Conservation (phyloP, 805 yeast species). For the Cyberlindnera suaveolens region DNA sequence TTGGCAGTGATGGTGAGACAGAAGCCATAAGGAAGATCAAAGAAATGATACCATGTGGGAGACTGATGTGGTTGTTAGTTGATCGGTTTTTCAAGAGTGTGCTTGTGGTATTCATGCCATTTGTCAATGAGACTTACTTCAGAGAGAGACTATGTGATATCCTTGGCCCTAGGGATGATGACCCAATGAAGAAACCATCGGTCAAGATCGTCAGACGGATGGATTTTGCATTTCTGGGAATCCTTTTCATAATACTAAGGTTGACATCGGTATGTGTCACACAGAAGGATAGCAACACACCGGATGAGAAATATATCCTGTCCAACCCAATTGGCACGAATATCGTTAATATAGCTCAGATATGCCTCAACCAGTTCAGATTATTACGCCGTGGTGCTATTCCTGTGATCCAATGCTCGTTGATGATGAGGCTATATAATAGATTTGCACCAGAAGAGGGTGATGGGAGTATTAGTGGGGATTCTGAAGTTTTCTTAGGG, state of each 20-base stretch:
- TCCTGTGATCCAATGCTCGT: conserved; percentile 47
- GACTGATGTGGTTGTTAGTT: conserved; percentile 18
- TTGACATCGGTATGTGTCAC: conserved; percentile 17
- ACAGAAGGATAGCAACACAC: conserved; percentile 14
- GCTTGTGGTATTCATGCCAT: conserved; percentile 19
- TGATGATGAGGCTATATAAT: conserved; percentile 45
- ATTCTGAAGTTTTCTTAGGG: conserved; percentile 42
- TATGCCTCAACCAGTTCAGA: conserved; percentile 51
- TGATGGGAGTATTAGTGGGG: conserved; percentile 48
- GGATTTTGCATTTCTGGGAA: conserved; percentile 23
- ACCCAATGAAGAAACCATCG: conserved; percentile 3
- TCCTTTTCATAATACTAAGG: conserved; percentile 18
- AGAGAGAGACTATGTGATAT: conserved; percentile 12
- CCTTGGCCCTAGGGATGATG: conserved; percentile 7
- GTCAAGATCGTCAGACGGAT: conserved; percentile 16
- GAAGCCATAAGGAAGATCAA: conserved; percentile 18
- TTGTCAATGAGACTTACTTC: conserved; percentile 20
- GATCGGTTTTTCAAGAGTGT: conserved; percentile 17
- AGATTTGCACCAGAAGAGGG: conserved; percentile 51
- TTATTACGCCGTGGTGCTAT: conserved; percentile 42
- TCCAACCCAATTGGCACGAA: conserved; percentile 40
- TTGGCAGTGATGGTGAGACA: conserved; percentile 13
- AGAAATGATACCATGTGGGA: conserved; percentile 18
- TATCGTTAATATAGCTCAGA: conserved; percentile 42
- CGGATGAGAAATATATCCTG: conserved; percentile 31